phyloP scores from a whole-genome alignment of 2,329 filamentous ascomycete genomes.

The Fusarium temperatum region DNA sequence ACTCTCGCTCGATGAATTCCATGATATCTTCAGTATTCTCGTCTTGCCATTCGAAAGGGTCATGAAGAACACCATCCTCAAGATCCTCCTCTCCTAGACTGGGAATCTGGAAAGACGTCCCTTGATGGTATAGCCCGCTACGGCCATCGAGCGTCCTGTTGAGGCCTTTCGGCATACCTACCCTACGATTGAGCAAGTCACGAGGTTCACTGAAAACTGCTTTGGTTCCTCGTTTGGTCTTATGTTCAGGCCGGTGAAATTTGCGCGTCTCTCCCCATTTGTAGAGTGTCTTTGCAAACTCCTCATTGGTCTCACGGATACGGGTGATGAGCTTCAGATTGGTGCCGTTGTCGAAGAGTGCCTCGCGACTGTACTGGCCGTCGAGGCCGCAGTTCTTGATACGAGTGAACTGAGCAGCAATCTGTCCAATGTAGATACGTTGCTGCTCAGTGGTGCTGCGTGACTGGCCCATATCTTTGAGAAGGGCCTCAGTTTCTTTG shows the following conservation, averaged over 20 bases:
- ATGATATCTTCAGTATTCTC: conserved; percentile 47
- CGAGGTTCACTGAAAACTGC: too few relatives aligned
- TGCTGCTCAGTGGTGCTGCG: conserved; percentile 45
- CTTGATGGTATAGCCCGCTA: too few relatives aligned
- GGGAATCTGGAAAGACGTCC: conserved; percentile 6
- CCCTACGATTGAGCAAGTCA: too few relatives aligned
- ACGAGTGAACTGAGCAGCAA: conserved; percentile 45
- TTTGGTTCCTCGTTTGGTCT: too few relatives aligned
- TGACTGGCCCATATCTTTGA: conserved; percentile 45
- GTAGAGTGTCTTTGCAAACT: conserved; percentile 45
- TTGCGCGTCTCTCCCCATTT: conserved; percentile 4
- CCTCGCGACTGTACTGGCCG: conserved; percentile 44
- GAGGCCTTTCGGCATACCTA: too few relatives aligned
- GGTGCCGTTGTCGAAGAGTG: fast-evolving
- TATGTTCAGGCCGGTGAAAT: too few relatives aligned
- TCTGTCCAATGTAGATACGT: conserved; percentile 46
- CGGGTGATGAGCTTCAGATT: conserved; percentile 50
- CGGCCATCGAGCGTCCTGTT: too few relatives aligned
- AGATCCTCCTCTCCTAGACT: conserved; percentile 15
- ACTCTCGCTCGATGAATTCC: conserved; percentile 49
- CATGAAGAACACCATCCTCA: conserved; percentile 40
- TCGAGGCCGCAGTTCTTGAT: conserved; percentile 47
- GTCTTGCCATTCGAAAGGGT: conserved; percentile 10
- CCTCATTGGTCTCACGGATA: conserved; percentile 50
- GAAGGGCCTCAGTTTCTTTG: not conserved